Evolutionary conservation across 2,329 filamentous ascomycete species (phyloP).

Genomic region (Chaetomium sp.): DNA sequence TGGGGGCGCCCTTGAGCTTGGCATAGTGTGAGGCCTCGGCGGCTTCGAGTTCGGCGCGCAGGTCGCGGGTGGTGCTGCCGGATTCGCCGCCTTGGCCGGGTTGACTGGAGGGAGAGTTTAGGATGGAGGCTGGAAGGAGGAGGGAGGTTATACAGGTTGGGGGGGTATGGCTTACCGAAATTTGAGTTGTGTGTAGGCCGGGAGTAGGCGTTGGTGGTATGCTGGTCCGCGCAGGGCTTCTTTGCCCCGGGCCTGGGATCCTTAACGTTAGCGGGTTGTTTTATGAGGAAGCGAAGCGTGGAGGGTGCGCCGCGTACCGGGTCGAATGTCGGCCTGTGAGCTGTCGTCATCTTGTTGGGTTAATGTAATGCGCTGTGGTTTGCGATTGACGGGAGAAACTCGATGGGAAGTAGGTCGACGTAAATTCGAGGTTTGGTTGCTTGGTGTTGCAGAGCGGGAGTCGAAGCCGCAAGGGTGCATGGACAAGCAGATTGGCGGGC

Average conservation of each 20-base stretch:
- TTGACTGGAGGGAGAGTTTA: constrained; percentile 43
- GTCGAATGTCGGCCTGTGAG: constrained; percentile 88
- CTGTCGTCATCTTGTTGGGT: constrained; percentile 50
- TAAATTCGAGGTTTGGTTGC: neutral
- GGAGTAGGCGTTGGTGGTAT: constrained; percentile 92
- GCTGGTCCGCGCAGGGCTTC: constrained; percentile 88
- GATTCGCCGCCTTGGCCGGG: constrained; percentile 83
- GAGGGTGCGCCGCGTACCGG: constrained; percentile 52
- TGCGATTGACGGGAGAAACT: neutral
- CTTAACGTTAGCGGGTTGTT: constrained; percentile 22
- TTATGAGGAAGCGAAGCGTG: neutral
- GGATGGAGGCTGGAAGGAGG: neutral
- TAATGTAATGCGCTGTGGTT: neutral
- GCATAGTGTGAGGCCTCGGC: constrained; percentile 84
- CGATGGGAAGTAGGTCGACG: neutral
- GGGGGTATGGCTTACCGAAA: no score
- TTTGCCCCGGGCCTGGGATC: constrained; percentile 75
- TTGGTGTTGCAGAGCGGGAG: neutral
- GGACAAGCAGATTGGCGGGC: constrained; percentile 6
- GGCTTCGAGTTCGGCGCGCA: constrained; percentile 81
- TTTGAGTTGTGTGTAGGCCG: constrained; percentile 90
- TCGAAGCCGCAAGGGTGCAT: constrained; percentile 10
- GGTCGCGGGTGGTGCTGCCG: constrained; percentile 63
- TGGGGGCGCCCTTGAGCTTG: constrained; percentile 65
- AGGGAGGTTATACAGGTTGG: neutral